These are phyloP conservation scores for Ascodesmis nigricans DNA, from an alignment of 495 filamentous ascomycete genomes.

Conservation along the genomic window DNA sequence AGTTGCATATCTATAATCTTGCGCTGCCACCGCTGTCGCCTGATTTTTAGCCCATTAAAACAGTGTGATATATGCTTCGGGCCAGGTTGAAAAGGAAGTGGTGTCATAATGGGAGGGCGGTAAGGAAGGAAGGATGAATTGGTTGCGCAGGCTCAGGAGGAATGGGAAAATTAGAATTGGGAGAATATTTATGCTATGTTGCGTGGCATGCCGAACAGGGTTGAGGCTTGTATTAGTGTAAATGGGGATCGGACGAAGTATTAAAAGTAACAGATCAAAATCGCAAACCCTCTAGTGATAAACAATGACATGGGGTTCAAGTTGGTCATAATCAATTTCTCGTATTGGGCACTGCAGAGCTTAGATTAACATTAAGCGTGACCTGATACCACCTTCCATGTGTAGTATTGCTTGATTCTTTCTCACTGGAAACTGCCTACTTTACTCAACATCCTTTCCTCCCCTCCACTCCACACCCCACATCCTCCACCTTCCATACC, in stretches of 20 bases:
- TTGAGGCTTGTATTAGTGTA: constrained; percentile 2
- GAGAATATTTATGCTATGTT: not conserved
- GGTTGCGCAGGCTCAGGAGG: constrained; percentile 2
- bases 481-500: no score
- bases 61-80: constrained; percentile 2
- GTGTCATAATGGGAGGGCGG: not conserved
- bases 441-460: no score
- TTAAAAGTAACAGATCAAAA: no score
- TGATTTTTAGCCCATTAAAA: constrained; percentile 6
- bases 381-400: no score
- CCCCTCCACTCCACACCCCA: no score
- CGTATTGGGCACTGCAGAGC: no score
- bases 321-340: no score
- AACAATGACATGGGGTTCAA: no score
- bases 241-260: constrained; percentile 3
- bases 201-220: constrained; percentile 1
- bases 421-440: no score
- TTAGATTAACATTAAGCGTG: no score
- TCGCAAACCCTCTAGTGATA: no score
- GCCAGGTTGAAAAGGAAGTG: not conserved
- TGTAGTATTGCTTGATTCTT: no score
- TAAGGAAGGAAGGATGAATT: constrained; percentile 4
- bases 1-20: constrained; percentile 4
- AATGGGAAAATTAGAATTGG: constrained; percentile 6
- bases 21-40: constrained; percentile 5